Percentiles rank a stretch among this genome's conserved stretches.
These are phyloP conservation scores for Loxodes magnus DNA, from an alignment of 73 alveolate genomes.

Conservation along the genomic window DNA sequence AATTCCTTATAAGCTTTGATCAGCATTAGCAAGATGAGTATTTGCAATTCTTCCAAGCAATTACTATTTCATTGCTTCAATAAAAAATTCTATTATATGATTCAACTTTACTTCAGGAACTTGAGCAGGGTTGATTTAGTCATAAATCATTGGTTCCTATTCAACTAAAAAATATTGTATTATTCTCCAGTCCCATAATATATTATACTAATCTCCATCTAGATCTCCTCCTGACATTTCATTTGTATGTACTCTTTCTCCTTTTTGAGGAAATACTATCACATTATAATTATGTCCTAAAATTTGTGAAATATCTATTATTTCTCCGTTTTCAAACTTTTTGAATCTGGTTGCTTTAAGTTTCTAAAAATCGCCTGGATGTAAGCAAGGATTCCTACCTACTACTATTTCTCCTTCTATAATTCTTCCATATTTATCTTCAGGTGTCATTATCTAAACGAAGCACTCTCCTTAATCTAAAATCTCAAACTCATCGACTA, in stretches of 20 bases:
- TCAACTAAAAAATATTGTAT: constrained; percentile 17
- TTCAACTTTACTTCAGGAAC: constrained; percentile 31
- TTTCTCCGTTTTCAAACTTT: constrained; percentile 32
- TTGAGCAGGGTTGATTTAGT: constrained; percentile 16
- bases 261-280: constrained; percentile 74
- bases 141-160: constrained; percentile 47
- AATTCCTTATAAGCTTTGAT: constrained; percentile 38
- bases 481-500: constrained; percentile 71
- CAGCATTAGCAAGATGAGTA: constrained; percentile 71
- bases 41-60: constrained; percentile 68
- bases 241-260: constrained; percentile 69
- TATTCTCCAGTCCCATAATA: constrained; percentile 55
- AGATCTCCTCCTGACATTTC: constrained; percentile 85
- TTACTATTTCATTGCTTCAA: constrained; percentile 54
- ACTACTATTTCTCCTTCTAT: constrained; percentile 84
- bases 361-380: constrained; percentile 94
- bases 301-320: constrained; percentile 19
- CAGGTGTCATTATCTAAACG: constrained; percentile 24
- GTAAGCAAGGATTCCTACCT: constrained; percentile 87
- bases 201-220: constrained; percentile 62
- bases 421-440: constrained; percentile 15
- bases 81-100: constrained; percentile 51
- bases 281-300: constrained; percentile 63
- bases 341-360: constrained; percentile 75
- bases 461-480: constrained; percentile 78